A percentile compares a stretch with the other conserved stretches of the same genome.
These are phyloP conservation scores for Talaromyces atroroseus DNA, from an alignment of 2,329 filamentous ascomycete genomes.

Conservation along the genomic window DNA sequence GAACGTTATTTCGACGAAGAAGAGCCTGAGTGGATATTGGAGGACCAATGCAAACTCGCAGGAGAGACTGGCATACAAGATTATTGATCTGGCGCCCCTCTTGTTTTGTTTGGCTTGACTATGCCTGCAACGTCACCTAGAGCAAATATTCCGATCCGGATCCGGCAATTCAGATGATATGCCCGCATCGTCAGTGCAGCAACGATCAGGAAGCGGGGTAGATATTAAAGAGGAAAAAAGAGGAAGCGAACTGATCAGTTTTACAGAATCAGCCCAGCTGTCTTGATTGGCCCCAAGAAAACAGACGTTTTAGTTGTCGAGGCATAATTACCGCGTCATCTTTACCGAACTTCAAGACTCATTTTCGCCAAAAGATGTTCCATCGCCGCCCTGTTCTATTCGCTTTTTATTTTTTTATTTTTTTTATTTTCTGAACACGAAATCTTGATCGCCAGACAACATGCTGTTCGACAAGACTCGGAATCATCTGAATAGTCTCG, in stretches of 20 bases:
- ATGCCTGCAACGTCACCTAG: not conserved
- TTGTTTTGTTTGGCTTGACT: not conserved
- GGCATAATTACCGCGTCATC: constrained; percentile 4
- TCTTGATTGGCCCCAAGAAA: not conserved
- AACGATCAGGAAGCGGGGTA: not conserved
- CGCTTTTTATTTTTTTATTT: not conserved
- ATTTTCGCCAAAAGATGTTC: not conserved
- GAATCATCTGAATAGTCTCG: not conserved
- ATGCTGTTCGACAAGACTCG: constrained; percentile 12
- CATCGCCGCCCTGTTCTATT: not conserved
- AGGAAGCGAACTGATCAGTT: not conserved
- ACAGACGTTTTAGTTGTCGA: not conserved
- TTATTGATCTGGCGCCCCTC: constrained; percentile 44
- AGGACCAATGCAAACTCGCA: constrained; percentile 22
- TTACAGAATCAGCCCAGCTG: not conserved
- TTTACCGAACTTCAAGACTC: not conserved
- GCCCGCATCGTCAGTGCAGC: not conserved
- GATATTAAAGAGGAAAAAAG: not conserved
- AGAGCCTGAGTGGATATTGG: constrained; percentile 61
- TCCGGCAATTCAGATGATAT: not conserved
- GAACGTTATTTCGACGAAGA: constrained; percentile 78
- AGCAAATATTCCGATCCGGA: not conserved
- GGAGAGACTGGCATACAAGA: constrained; percentile 70
- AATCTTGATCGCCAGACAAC: not conserved
- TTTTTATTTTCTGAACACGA: no score